Evolutionary conservation across 139 green algal species (phyloP), one percentile per base, ranked within the genome.

Genomic region (Coelastrella sp.): DNA sequence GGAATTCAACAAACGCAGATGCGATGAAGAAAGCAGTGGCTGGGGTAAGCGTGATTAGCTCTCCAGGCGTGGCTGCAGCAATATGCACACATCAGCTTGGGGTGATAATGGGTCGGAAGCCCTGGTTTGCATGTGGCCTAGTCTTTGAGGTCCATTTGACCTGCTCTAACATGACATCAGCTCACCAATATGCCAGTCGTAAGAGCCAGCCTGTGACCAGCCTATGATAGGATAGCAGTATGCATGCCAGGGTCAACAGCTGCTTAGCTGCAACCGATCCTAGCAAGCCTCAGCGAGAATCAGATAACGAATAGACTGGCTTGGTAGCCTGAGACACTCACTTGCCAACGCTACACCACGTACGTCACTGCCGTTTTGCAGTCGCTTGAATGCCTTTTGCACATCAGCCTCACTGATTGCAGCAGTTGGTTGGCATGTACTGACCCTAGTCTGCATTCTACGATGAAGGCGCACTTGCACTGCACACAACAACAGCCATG

Each of bases 361-460:
- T 22, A 99, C 93, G 88, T 99, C 98, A 22, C 90, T 96, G 56
- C 97, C 97, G 85, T 99, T 99, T 86, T 99, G 97, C 27, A 99
- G 91, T 35, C 91, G 92, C 82, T 94, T 93, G 85, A 95, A 94
- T 0, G 78, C 60, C 27, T 85, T 66, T 17, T 89, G n/a, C 75
- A 96, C 78, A 6, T 93, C 82, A 8, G 83, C 81, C 24, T 73
- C 66, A 27, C n/a, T n/a, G 8, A 8, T 10, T 24, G 90, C 74
- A 14, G 84, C 93, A n/a, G 75, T 15, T 59, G 68, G 82, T 14
- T 66, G 65, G 25, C 78, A 79, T 56, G 82, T 63, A 68, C 17
- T 83, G 57, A 83, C 78, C 63, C 63, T 70, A 70, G 63, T 19
- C 68, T 76, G 68, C 68, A 76, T 24, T 19, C 17, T 24, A 8